A percentile compares a stretch with the other conserved stretches of the same genome.
Conservation (phyloP, 2,329 filamentous ascomycete genomes). For the Colletotrichum sp. region DNA sequence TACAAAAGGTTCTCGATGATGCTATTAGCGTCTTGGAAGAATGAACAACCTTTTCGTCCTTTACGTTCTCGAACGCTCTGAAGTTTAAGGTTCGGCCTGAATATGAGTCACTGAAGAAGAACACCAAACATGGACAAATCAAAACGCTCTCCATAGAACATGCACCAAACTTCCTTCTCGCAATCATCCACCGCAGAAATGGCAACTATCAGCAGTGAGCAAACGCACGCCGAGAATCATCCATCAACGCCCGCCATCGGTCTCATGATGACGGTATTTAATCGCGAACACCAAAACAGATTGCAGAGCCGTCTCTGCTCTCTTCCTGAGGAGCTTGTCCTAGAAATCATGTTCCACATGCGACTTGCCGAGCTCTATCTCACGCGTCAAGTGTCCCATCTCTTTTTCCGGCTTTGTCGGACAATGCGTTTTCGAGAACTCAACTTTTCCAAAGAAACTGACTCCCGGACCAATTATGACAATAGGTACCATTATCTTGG, state of each 20-base stretch:
- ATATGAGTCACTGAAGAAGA: background rate
- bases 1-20: too few relatives aligned
- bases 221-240: background rate
- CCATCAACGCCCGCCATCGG: accelerated
- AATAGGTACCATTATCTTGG: background rate
- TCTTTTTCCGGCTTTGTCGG: background rate
- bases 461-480: accelerated
- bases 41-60: background rate
- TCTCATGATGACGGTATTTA: background rate
- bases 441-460: background rate
- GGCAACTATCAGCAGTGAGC: background rate
- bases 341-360: background rate
- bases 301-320: background rate
- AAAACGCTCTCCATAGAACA: background rate
- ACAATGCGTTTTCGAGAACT: background rate
- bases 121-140: background rate
- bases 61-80: background rate
- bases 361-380: background rate
- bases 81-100: background rate
- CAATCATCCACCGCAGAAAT: background rate
- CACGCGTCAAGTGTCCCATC: background rate
- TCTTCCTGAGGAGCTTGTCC: background rate
- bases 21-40: background rate
- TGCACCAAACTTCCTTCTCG: background rate
- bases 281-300: background rate